Conservation (phyloP, 2,329 filamentous ascomycete genomes). For the Niveomyces coronatus region DNA sequence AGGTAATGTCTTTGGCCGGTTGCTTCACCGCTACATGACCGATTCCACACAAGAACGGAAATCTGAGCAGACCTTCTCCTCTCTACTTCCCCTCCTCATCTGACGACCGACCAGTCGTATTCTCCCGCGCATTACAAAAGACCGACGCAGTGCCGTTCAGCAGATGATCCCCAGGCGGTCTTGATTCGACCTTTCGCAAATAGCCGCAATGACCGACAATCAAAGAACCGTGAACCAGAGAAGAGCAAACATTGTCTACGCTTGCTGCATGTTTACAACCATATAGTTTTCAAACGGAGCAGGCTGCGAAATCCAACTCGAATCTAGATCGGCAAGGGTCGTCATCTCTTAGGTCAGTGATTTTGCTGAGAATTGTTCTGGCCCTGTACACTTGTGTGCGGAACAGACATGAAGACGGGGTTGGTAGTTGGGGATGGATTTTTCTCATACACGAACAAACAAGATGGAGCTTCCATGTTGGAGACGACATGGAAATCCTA, state of each 20-base stretch:
- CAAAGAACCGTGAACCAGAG: conserved; percentile 13
- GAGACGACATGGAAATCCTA: conserved; percentile 9
- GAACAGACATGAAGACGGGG: neutral
- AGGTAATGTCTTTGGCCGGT: neutral
- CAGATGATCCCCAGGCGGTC: too few relatives aligned
- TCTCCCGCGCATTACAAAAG: too few relatives aligned
- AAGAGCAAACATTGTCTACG: neutral
- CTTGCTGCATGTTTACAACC: conserved; percentile 14
- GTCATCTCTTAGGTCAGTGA: too few relatives aligned
- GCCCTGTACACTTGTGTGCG: too few relatives aligned
- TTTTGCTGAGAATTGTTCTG: too few relatives aligned
- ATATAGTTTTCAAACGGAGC: conserved; percentile 47
- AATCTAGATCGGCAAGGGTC: neutral
- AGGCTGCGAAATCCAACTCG: conserved; percentile 20
- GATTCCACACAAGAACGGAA: conserved; percentile 33
- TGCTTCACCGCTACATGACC: conserved; percentile 4
- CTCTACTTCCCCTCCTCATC: conserved; percentile 2
- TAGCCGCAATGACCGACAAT: conserved; percentile 29
- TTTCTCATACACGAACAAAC: conserved; percentile 5
- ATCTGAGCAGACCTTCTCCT: conserved; percentile 32
- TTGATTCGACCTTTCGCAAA: conserved; percentile 1
- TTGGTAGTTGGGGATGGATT: neutral
- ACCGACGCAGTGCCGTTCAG: too few relatives aligned
- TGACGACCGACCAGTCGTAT: too few relatives aligned
- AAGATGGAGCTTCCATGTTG: conserved; percentile 10